These are phyloP conservation scores for Draba incana DNA, from an alignment of 345 rosid genomes.

Conservation along the genomic window DNA sequence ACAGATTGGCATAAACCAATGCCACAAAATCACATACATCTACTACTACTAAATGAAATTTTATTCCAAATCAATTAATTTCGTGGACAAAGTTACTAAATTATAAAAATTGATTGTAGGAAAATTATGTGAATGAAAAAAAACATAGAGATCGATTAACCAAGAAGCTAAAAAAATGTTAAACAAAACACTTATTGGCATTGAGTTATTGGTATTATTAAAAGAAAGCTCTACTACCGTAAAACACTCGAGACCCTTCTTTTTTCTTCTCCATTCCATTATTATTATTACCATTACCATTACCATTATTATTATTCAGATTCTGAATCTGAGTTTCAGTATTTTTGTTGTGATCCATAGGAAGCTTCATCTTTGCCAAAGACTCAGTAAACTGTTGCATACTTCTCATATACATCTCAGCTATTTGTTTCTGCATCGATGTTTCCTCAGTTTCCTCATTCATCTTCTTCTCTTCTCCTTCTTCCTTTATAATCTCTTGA, in stretches of 20 bases:
- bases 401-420: constrained; percentile 97
- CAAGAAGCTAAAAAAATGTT: constrained; percentile 11
- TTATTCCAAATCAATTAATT: background rate
- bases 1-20: too few relatives aligned
- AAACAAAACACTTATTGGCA: constrained; percentile 27
- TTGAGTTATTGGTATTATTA: constrained; percentile 34
- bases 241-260: constrained; percentile 88
- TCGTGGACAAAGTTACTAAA: background rate
- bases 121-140: constrained; percentile 3
- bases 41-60: background rate
- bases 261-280: constrained; percentile 63
- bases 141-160: constrained; percentile 2
- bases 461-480: constrained; percentile 44
- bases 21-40: too few relatives aligned
- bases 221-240: constrained; percentile 97
- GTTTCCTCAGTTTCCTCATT: constrained; percentile 69
- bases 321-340: constrained; percentile 44
- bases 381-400: constrained; percentile 94
- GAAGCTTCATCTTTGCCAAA: constrained; percentile 90
- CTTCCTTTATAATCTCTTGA: constrained; percentile 55
- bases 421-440: constrained; percentile 93
- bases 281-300: background rate
- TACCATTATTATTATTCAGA: constrained; percentile 24
- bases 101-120: background rate
- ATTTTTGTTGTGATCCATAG: constrained; percentile 68